Percentiles rank a stretch among this genome's conserved stretches.
Evolutionary conservation across 805 yeast genomes (phyloP).

Genomic region (Saturnispora quitensis): DNA sequence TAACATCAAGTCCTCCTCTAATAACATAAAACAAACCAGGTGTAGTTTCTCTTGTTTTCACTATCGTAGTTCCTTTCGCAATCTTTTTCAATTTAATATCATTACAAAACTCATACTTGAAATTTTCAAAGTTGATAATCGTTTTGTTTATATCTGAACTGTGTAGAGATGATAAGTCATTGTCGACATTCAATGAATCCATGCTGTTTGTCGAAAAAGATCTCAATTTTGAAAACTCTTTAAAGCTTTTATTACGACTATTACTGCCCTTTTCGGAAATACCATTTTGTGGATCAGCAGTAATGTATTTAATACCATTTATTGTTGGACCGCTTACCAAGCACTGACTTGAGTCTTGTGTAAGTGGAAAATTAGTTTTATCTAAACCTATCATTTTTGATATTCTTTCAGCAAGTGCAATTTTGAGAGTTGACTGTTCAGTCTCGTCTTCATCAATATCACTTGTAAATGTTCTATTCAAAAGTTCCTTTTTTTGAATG

Average conservation of each 20-base stretch:
- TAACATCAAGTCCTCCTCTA: slow-evolving; percentile 66
- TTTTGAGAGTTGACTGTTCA: slow-evolving; percentile 54
- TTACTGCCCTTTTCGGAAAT: background rate
- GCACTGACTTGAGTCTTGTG: background rate
- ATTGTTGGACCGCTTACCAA: slow-evolving; percentile 8
- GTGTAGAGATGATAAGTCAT: slow-evolving; percentile 7
- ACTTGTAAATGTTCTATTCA: slow-evolving; percentile 34
- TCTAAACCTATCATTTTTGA: slow-evolving; percentile 61
- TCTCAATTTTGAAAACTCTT: slow-evolving; percentile 11
- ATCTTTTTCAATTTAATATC: slow-evolving; percentile 47
- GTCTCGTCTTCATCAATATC: slow-evolving; percentile 51
- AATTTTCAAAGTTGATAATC: slow-evolving; percentile 35
- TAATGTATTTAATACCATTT: slow-evolving; percentile 9
- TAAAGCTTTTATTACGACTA: background rate
- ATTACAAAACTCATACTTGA: slow-evolving; percentile 51
- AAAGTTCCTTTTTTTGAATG: slow-evolving; percentile 20
- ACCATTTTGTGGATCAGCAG: slow-evolving; percentile 2
- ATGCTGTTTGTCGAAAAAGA: slow-evolving; percentile 20
- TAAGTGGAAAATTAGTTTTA: slow-evolving; percentile 17
- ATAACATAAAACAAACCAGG: slow-evolving; percentile 76
- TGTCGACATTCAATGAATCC: slow-evolving; percentile 2
- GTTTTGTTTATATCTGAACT: slow-evolving; percentile 16
- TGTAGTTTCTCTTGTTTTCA: slow-evolving; percentile 55
- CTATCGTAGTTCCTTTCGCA: slow-evolving; percentile 45
- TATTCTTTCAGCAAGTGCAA: slow-evolving; percentile 62